Evolutionary conservation across 495 filamentous ascomycete species (phyloP).

Genomic region (Talaromyces borbonicus): DNA sequence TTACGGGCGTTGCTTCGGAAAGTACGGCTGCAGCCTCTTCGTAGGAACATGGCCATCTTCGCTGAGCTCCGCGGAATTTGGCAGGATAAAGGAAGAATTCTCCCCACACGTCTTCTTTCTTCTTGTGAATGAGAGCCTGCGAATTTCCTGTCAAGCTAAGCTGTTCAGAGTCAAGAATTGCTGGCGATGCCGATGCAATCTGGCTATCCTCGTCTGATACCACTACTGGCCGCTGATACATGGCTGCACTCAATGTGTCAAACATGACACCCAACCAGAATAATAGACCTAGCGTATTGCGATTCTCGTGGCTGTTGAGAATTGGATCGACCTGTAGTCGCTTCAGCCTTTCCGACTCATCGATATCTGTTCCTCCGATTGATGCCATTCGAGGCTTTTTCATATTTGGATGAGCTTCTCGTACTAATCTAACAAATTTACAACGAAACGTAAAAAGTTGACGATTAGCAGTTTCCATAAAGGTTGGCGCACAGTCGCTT

Average conservation of each 20-base stretch:
- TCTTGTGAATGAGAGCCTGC: not conserved
- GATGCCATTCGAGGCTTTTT: not conserved
- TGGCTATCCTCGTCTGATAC: slow-evolving; percentile 39
- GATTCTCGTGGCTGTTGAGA: slow-evolving; percentile 13
- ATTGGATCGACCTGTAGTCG: slow-evolving; percentile 7
- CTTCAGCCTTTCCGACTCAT: not conserved
- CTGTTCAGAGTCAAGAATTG: slow-evolving; percentile 5
- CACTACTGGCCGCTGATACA: slow-evolving; percentile 32
- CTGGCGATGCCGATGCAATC: slow-evolving; percentile 4
- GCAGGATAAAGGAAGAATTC: slow-evolving; percentile 19
- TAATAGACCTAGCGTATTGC: slow-evolving; percentile 22
- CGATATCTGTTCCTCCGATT: not conserved
- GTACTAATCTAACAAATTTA: slow-evolving; percentile 16
- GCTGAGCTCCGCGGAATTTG: slow-evolving; percentile 5
- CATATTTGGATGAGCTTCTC: slow-evolving; percentile 7
- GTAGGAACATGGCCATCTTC: slow-evolving; percentile 36
- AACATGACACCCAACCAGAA: slow-evolving; percentile 44
- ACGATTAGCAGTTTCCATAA: slow-evolving; percentile 28
- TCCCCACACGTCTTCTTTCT: slow-evolving; percentile 20
- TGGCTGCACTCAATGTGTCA: slow-evolving; percentile 38
- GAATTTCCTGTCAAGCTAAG: not conserved
- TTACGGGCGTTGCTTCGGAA: slow-evolving; percentile 35
- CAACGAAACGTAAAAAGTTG: slow-evolving; percentile 22
- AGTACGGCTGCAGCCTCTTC: slow-evolving; percentile 28
- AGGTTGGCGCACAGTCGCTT: slow-evolving; percentile 27